Evolutionary conservation across 2,329 filamentous ascomycete genomes (phyloP).

Genomic region (Exophiala calicioides): DNA sequence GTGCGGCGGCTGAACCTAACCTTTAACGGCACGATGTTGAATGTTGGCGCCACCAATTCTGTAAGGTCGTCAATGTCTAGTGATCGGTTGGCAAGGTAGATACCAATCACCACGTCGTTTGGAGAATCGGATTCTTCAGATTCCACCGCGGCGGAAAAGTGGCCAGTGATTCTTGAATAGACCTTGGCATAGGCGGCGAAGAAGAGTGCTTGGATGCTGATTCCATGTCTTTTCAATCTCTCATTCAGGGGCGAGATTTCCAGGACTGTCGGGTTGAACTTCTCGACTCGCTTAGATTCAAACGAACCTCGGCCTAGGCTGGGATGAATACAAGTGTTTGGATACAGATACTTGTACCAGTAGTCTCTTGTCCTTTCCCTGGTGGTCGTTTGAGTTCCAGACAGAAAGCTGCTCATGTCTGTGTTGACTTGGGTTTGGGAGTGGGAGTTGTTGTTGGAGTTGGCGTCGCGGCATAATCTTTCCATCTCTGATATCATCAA

Average conservation of each 20-base stretch:
- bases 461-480: constrained; percentile 40
- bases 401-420: constrained; percentile 30
- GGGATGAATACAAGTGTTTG: constrained; percentile 5
- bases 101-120: constrained; percentile 63
- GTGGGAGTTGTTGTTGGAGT: too few relatives aligned
- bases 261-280: constrained; percentile 49
- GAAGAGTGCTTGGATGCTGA: constrained; percentile 73
- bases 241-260: constrained; percentile 47
- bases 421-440: constrained; percentile 25
- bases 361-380: constrained; percentile 39
- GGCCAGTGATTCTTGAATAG: constrained; percentile 44
- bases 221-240: constrained; percentile 52
- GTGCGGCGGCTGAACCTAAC: constrained; percentile 45
- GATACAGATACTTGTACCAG: constrained; percentile 45
- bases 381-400: not conserved
- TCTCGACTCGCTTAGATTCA: constrained; percentile 36
- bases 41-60: constrained; percentile 64
- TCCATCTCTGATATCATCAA: constrained; percentile 59
- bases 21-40: constrained; percentile 75
- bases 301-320: constrained; percentile 16
- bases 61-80: constrained; percentile 54
- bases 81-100: constrained; percentile 80
- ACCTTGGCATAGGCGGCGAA: constrained; percentile 68
- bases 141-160: too few relatives aligned
- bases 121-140: constrained; percentile 1